phyloP scores from a whole-genome alignment of 2,329 filamentous ascomycete species.

The Lojkania enalia region DNA sequence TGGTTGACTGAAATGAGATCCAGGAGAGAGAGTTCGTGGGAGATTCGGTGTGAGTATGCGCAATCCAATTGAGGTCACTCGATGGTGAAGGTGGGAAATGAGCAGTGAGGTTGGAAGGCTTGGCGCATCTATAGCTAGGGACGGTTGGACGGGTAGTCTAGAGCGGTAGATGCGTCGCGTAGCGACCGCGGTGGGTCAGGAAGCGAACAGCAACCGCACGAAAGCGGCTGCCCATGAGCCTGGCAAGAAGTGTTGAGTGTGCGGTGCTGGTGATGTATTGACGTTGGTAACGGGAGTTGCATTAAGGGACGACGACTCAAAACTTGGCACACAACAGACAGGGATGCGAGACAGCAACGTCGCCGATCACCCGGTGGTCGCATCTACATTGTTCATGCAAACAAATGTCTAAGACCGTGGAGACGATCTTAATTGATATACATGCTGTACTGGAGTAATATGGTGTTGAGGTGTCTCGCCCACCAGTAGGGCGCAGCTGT shows the following conservation, averaged over 20 bases:
- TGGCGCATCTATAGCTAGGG: conserved; percentile 33
- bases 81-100: conserved; percentile 38
- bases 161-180: conserved; percentile 11
- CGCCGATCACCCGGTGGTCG: not conserved
- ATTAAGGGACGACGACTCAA: not conserved
- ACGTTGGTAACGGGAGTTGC: not conserved
- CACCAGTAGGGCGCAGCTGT: no score
- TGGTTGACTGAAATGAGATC: not conserved
- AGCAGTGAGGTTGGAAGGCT: conserved; percentile 34
- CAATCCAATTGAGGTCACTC: conserved; percentile 28
- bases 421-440: no score
- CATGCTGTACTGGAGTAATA: no score
- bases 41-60: conserved; percentile 23
- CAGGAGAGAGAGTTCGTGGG: conserved; percentile 7
- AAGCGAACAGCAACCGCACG: no score
- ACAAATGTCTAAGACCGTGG: no score
- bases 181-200: conserved; percentile 8
- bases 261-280: not conserved
- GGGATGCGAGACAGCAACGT: not conserved
- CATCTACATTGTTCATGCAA: no score
- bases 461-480: no score
- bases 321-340: not conserved
- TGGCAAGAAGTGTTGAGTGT: not conserved
- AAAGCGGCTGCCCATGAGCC: not conserved
- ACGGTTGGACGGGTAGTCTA: conserved; percentile 34